Evolutionary conservation across 192 early-diverging fungal species (phyloP).

Genomic region (Glomus cerebriforme): DNA sequence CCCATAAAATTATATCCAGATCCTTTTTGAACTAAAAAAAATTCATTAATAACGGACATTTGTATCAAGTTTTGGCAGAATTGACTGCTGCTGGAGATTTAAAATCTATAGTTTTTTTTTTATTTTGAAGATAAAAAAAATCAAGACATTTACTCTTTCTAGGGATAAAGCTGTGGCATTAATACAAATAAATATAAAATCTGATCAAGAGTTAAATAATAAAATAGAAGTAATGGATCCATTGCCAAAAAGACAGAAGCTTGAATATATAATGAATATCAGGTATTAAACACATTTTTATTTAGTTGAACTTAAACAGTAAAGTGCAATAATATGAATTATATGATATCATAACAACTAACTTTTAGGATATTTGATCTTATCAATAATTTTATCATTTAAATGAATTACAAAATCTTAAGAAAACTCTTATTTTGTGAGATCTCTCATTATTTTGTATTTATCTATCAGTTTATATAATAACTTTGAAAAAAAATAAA

Average conservation of each 20-base stretch:
- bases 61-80: not conserved
- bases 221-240: not conserved
- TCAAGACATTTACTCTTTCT: not conserved
- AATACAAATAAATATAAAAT: not conserved
- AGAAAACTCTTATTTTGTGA: too few species aligned
- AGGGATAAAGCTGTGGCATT: not conserved
- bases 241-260: not conserved
- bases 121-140: not conserved
- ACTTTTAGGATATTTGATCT: too few species aligned
- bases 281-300: not conserved
- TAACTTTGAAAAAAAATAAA: too few species aligned
- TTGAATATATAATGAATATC: not conserved
- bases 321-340: not conserved
- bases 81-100: not conserved
- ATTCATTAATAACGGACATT: not conserved
- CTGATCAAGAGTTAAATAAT: not conserved
- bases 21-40: slow-evolving; percentile 12
- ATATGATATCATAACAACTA: not conserved
- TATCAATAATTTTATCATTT: too few species aligned
- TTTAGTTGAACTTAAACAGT: not conserved
- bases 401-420: too few species aligned
- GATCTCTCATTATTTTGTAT: too few species aligned
- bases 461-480: too few species aligned
- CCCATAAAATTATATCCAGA: not conserved
- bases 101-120: slow-evolving; percentile 10